Evolutionary conservation across 2,329 filamentous ascomycete species (phyloP).

Genomic region (Acrocalymma vagum): DNA sequence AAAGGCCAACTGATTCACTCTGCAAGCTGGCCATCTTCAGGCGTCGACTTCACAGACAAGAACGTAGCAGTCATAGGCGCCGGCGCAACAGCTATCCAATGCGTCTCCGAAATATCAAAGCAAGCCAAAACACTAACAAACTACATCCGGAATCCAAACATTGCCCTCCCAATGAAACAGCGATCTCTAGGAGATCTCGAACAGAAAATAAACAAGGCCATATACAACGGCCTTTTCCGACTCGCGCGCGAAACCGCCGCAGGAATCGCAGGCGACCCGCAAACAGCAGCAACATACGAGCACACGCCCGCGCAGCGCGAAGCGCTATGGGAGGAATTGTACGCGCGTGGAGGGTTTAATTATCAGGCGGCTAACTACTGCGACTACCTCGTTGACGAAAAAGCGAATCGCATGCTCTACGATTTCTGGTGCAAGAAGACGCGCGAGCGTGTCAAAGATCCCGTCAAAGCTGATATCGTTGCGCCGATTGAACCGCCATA

Average conservation of each 20-base stretch:
- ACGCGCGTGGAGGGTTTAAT: constrained; percentile 18
- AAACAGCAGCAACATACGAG: constrained; percentile 50
- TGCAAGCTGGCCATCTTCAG: constrained; percentile 64
- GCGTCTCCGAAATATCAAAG: constrained; percentile 65
- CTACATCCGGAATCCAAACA: constrained; percentile 72
- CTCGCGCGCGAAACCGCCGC: constrained; percentile 24
- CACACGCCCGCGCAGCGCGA: constrained; percentile 54
- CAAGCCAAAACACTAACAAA: constrained; percentile 58
- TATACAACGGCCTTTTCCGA: constrained; percentile 1
- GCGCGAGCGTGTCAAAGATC: constrained; percentile 45
- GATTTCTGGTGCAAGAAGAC: constrained; percentile 52
- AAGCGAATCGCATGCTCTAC: constrained; percentile 49
- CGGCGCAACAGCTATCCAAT: constrained; percentile 68
- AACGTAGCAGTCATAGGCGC: constrained; percentile 68
- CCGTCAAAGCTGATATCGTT: constrained; percentile 48
- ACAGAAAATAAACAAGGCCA: constrained; percentile 12
- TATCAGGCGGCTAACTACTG: constrained; percentile 13
- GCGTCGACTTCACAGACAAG: constrained; percentile 63
- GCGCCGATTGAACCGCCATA: constrained; percentile 49
- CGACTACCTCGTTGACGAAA: constrained; percentile 36
- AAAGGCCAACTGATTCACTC: constrained; percentile 65
- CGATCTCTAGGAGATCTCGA: constrained; percentile 14
- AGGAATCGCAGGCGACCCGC: constrained; percentile 42
- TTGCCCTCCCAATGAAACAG: constrained; percentile 64
- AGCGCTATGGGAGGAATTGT: no score